phyloP scores from a whole-genome alignment of 306 rosid genomes.

The Abrus precatorius region DNA sequence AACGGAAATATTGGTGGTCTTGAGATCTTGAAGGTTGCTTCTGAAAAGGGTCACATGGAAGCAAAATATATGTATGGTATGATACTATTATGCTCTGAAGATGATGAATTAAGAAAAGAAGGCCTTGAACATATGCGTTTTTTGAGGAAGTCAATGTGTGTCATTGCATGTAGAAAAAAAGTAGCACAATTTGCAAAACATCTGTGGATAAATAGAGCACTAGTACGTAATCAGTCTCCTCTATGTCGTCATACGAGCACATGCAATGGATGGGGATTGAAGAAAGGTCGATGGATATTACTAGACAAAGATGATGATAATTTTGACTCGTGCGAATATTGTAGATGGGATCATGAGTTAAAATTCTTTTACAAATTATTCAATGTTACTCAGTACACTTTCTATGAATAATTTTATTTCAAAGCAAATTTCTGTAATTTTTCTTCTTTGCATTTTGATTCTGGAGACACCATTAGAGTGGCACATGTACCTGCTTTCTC shows the following conservation, averaged over 20 bases:
- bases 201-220: conserved; percentile 22
- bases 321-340: conserved; percentile 27
- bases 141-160: conserved; percentile 32
- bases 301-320: conserved; percentile 39
- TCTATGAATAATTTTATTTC: too few relatives aligned
- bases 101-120: not conserved
- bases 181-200: not conserved
- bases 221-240: not conserved
- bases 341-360: conserved; percentile 50
- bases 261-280: conserved; percentile 39
- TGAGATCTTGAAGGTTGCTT: not conserved
- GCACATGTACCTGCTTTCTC: too few relatives aligned
- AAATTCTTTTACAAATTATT: not conserved
- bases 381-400: not conserved
- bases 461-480: too few relatives aligned
- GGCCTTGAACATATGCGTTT: conserved; percentile 25
- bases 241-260: not conserved
- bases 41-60: conserved; percentile 35
- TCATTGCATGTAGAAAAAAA: conserved; percentile 21
- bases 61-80: conserved; percentile 51
- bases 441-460: too few relatives aligned
- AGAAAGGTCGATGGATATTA: not conserved
- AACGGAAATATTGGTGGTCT: not conserved
- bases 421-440: too few relatives aligned
- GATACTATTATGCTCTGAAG: not conserved